Base-by-base conservation (phyloP, 495 filamentous ascomycete species). In the Penicillium argentinense region DNA sequence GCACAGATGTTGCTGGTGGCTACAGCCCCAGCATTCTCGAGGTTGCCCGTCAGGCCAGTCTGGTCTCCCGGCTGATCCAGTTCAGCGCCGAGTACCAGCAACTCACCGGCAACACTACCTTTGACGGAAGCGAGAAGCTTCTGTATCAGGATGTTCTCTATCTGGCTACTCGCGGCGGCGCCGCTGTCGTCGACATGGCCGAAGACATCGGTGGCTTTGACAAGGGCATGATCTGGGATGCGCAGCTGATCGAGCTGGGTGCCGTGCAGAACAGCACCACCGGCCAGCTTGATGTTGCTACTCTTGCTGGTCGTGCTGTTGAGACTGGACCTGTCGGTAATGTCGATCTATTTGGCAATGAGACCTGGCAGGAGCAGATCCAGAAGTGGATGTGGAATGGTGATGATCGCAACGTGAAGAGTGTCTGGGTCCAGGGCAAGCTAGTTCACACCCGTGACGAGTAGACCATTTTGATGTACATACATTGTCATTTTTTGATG, bases 351-450 rank as follows among this genome's bases (percentile, higher is more conserved):
- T 97, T 93, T 75, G 89, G 89, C 7, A 84, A 78, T 72, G 91
- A 96, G 77, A 79, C 43, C 5, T 90, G 85, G 88, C 74, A 81
- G 39, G 87, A 96, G 45, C 77, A 73, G 59, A 62, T 96, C n/a
- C 83, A 87, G 25, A 96, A 96, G 75, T 97, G 91, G 91, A 74
- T 95, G 30, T 96, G 83, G 71, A 84, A 79, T 47, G 91, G 91
- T 0, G 90, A 96, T 73, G 91, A 96, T 66, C 66, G 91, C 45
- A 95, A 95, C 67, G 86, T 86, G 0, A 72, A 69, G 57, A 79
- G 67, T 53, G 91, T 96, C 1, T 96, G 88, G 89, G 89, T 96
- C 45, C 32, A 38, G 6, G 59, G 59, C 5, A 66, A 81, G 57
- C 64, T 89, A 64, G 91, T 95, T 29, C 88, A 92, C 69, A 64